phyloP scores from a whole-genome alignment of 306 rosid genomes.

The Benincasa hispida region DNA sequence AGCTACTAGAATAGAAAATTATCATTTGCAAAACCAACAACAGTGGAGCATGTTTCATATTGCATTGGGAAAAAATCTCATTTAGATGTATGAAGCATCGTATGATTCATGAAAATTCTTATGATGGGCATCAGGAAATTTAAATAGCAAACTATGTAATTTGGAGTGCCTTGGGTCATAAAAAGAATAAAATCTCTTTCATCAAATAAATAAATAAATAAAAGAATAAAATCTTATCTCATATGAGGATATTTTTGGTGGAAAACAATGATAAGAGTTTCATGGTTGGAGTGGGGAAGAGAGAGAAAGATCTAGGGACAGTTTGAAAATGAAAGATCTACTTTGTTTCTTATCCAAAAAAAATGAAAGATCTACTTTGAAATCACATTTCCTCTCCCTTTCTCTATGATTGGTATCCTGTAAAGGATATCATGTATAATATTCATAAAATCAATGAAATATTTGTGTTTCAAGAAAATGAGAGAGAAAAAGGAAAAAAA shows the following conservation, averaged over 20 bases:
- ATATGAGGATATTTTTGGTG: background rate
- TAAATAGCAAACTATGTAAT: background rate
- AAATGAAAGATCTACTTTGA: too few relatives aligned
- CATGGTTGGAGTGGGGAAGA: background rate
- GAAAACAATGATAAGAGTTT: background rate
- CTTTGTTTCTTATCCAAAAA: too few relatives aligned
- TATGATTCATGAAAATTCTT: background rate
- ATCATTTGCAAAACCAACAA: background rate
- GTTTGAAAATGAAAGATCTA: too few relatives aligned
- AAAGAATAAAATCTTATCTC: background rate
- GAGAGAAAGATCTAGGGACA: too few relatives aligned
- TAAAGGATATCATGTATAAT: too few relatives aligned
- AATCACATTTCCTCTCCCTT: too few relatives aligned
- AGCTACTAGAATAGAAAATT: background rate
- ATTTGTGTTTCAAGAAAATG: too few relatives aligned
- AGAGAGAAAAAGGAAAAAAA: too few relatives aligned
- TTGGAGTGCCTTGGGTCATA: background rate
- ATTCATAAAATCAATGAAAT: too few relatives aligned
- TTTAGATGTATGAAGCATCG: background rate
- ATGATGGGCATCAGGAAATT: background rate
- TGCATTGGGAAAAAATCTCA: background rate
- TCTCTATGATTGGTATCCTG: too few relatives aligned
- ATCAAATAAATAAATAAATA: too few relatives aligned
- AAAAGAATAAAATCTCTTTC: too few relatives aligned
- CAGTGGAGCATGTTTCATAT: background rate